Percentiles rank a stretch among this genome's conserved stretches.
phyloP scores from a whole-genome alignment of 78 protist genomes.

The Diacronema lutheri region DNA sequence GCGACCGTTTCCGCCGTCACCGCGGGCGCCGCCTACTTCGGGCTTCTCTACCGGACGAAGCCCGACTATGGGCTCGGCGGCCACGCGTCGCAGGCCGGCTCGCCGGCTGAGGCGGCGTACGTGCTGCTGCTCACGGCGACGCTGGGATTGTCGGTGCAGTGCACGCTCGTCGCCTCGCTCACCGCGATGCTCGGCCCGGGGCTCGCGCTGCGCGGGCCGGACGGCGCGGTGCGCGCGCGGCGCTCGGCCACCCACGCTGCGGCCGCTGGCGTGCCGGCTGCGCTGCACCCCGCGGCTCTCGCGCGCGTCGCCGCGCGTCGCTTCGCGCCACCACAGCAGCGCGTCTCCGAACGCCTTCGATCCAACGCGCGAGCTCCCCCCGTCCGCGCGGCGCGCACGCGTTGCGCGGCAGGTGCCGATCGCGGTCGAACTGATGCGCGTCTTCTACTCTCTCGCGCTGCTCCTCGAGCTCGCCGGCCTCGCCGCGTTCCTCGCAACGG shows the following conservation, averaged over 20 bases:
- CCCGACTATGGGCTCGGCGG: no score
- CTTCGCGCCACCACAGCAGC: background rate
- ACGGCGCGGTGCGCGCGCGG: background rate
- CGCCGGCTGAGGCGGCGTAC: background rate
- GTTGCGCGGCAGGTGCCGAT: background rate
- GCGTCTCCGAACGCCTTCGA: background rate
- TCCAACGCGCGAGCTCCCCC: background rate
- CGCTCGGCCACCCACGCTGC: background rate
- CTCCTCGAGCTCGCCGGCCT: background rate
- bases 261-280: no score
- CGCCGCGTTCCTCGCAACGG: background rate
- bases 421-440: background rate
- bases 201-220: conserved; percentile 11
- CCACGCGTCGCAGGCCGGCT: no score
- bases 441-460: background rate
- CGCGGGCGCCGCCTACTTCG: background rate
- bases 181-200: background rate
- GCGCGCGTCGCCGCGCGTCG: no score
- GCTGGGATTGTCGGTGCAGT: background rate
- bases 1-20: background rate
- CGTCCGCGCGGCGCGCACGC: background rate
- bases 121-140: background rate
- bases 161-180: background rate
- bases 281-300: no score
- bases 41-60: background rate